Conservation (phyloP, 106 monocot genomes). For the Allium cepa region DNA sequence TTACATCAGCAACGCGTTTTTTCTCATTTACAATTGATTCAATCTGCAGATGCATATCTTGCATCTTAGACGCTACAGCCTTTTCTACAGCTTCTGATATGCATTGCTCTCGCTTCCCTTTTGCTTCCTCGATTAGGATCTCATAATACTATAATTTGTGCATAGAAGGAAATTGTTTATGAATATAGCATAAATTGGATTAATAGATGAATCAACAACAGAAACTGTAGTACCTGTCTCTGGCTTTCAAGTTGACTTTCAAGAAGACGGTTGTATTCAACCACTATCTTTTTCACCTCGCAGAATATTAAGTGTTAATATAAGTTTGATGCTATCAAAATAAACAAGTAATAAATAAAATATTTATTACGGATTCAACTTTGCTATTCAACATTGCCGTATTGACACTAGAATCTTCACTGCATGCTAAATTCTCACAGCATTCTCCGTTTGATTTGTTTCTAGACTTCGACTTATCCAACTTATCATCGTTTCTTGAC, state of each 20-base stretch:
- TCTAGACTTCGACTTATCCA: constrained; percentile 31
- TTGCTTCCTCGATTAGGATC: constrained; percentile 51
- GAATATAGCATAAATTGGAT: background rate
- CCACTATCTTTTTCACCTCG: constrained; percentile 47
- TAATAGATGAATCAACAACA: no score
- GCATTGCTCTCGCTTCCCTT: constrained; percentile 35
- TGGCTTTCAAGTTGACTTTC: constrained; percentile 78
- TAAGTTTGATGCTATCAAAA: no score
- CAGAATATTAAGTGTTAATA: background rate
- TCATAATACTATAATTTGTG: constrained; percentile 71
- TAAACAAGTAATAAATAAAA: background rate
- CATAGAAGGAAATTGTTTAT: background rate
- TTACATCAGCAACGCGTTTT: constrained; percentile 52
- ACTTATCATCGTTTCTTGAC: constrained; percentile 72
- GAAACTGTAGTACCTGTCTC: constrained; percentile 41
- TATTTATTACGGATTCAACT: constrained; percentile 62
- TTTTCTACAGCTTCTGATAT: constrained; percentile 66
- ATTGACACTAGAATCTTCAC: constrained; percentile 48
- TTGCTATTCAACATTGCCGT: constrained; percentile 65
- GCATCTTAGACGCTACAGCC: constrained; percentile 48
- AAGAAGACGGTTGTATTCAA: constrained; percentile 78
- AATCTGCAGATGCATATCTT: constrained; percentile 53
- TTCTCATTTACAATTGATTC: constrained; percentile 51
- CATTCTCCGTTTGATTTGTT: constrained; percentile 28
- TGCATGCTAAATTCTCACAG: constrained; percentile 36